These are phyloP conservation scores for Kazachstania psychrophila DNA, from an alignment of 805 yeast genomes.

Conservation along the genomic window DNA sequence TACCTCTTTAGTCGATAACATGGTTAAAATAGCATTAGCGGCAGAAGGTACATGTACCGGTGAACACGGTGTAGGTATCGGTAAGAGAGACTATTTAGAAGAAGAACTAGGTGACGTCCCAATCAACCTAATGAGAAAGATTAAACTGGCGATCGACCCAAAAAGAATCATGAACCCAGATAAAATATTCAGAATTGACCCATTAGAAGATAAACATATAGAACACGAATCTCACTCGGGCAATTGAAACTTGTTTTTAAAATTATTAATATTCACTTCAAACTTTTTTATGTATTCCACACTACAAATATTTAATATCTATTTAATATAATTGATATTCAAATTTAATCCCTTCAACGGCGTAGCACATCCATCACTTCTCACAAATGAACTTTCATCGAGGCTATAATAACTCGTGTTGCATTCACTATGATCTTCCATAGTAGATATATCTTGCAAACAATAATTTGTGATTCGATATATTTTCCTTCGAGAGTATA, in stretches of 20 bases:
- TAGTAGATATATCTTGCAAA: background rate
- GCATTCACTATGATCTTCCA: background rate
- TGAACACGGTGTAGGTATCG: constrained; percentile 80
- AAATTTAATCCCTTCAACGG: too few species aligned
- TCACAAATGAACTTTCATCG: too few species aligned
- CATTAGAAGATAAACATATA: constrained; percentile 19
- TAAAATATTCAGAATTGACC: constrained; percentile 64
- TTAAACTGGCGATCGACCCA: constrained; percentile 69
- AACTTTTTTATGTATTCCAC: background rate
- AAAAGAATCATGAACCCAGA: constrained; percentile 63
- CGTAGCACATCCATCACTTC: too few species aligned
- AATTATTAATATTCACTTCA: background rate
- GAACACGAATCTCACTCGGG: constrained; percentile 2
- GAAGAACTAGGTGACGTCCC: constrained; percentile 62
- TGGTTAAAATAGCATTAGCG: constrained; percentile 57
- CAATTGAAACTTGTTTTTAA: background rate
- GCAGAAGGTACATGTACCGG: constrained; percentile 82
- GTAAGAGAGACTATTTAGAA: constrained; percentile 53
- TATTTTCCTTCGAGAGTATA: background rate
- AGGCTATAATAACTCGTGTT: too few species aligned
- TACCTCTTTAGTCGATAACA: constrained; percentile 42
- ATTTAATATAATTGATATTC: too few species aligned
- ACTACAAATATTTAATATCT: too few species aligned
- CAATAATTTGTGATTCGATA: background rate
- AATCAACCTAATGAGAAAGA: constrained; percentile 59